phyloP scores from a whole-genome alignment of 805 yeast species.

The Schwanniomyces vanrijiae region DNA sequence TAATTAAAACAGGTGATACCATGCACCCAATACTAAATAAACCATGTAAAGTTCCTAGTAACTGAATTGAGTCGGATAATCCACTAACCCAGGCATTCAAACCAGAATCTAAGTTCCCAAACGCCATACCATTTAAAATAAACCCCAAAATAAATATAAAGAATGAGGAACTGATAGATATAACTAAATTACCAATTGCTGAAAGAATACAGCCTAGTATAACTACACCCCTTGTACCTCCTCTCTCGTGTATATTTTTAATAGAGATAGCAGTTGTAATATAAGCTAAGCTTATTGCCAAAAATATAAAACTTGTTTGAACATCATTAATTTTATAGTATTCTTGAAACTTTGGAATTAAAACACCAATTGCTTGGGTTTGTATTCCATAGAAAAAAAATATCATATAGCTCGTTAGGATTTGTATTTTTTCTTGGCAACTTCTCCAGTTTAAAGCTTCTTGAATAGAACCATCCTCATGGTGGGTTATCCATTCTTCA shows the following conservation, averaged over 20 bases:
- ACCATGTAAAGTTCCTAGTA: slow-evolving; percentile 53
- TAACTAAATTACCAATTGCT: slow-evolving; percentile 35
- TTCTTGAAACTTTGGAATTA: slow-evolving; percentile 52
- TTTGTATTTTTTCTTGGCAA: slow-evolving; percentile 32
- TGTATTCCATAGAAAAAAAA: slow-evolving; percentile 53
- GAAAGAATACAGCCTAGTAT: slow-evolving; percentile 33
- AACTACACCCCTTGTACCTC: slow-evolving; percentile 52
- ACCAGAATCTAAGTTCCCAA: slow-evolving; percentile 57
- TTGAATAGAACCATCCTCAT: no score
- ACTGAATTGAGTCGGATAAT: slow-evolving; percentile 46
- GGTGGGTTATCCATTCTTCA: no score
- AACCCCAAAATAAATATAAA: slow-evolving; percentile 38
- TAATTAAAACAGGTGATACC: slow-evolving; percentile 47
- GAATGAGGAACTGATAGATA: slow-evolving; percentile 42
- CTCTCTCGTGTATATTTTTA: slow-evolving; percentile 35
- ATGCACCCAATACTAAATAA: slow-evolving; percentile 55
- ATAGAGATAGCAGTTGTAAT: slow-evolving; percentile 50
- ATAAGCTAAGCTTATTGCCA: slow-evolving; percentile 56
- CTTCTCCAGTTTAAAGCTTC: no score
- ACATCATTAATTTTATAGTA: slow-evolving; percentile 51
- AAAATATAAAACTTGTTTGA: slow-evolving; percentile 48
- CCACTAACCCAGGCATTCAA: slow-evolving; percentile 54
- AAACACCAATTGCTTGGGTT: slow-evolving; percentile 62
- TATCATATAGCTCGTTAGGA: slow-evolving; percentile 34
- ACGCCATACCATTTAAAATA: slow-evolving; percentile 51